phyloP scores from a whole-genome alignment of 169 alveolate genomes.

The Plasmodium gonderi region DNA sequence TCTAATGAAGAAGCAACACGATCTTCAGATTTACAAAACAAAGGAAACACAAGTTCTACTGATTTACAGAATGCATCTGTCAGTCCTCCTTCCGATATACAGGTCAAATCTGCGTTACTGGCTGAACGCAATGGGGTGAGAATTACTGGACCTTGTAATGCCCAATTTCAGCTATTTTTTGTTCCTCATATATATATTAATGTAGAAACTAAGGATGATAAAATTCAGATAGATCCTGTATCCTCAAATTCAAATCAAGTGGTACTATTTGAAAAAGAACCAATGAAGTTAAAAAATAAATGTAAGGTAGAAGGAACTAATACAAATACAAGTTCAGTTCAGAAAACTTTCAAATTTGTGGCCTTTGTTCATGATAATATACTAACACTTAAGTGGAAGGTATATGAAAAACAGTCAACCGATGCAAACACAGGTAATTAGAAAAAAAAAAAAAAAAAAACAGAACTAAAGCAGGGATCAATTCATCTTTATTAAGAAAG shows the following conservation, averaged over 20 bases:
- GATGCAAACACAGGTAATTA: no score
- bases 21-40: no score
- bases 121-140: background rate
- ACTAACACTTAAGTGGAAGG: constrained; percentile 13
- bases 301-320: no score
- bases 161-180: background rate
- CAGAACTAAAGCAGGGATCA: no score
- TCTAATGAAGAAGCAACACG: no score
- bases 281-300: no score
- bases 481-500: no score
- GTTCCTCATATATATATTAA: background rate
- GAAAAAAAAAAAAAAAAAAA: no score
- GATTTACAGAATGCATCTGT: no score
- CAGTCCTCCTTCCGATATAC: background rate
- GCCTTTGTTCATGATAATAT: background rate
- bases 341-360: background rate
- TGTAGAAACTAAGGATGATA: background rate
- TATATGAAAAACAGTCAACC: background rate
- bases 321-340: background rate
- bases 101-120: background rate
- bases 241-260: background rate
- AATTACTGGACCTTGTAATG: background rate
- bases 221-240: background rate
- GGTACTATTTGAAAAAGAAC: background rate
- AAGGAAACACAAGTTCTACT: no score